These are phyloP conservation scores for Oxytropis ochrocephala DNA, from an alignment of 306 rosid genomes.

Conservation along the genomic window DNA sequence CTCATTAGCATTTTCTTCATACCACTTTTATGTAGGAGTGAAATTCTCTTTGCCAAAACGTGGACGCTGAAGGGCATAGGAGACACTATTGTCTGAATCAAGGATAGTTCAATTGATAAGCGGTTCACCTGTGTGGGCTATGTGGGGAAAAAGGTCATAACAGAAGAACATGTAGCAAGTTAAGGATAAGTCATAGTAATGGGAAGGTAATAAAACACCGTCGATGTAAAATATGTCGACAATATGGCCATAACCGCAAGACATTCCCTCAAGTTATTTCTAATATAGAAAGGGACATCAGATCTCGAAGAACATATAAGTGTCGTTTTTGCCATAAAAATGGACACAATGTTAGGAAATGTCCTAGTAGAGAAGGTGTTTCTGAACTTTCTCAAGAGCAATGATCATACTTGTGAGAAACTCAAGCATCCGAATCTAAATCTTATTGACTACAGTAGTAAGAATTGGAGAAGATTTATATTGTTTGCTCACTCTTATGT, in stretches of 20 bases:
- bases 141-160: constrained; percentile 88
- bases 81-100: constrained; percentile 77
- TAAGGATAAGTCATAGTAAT: constrained; percentile 23
- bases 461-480: neutral
- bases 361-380: constrained; percentile 38
- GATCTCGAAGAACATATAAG: constrained; percentile 29
- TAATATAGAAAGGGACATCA: constrained; percentile 1
- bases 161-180: constrained; percentile 63
- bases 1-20: neutral
- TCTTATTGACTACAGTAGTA: neutral
- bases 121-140: constrained; percentile 45
- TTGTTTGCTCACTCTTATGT: constrained; percentile 3
- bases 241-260: constrained; percentile 60
- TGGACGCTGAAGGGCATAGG: constrained; percentile 89
- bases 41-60: constrained; percentile 75
- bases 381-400: constrained; percentile 19
- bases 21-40: constrained; percentile 44
- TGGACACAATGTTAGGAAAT: constrained; percentile 79
- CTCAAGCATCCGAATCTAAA: neutral
- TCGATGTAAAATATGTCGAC: constrained; percentile 49
- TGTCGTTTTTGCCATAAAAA: constrained; percentile 53
- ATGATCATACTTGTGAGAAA: constrained; percentile 13
- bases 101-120: constrained; percentile 33
- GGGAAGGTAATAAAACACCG: constrained; percentile 26
- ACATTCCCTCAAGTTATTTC: constrained; percentile 41